phyloP scores from a whole-genome alignment of 192 early-diverging fungal genomes.

The Piromyces sp. region DNA sequence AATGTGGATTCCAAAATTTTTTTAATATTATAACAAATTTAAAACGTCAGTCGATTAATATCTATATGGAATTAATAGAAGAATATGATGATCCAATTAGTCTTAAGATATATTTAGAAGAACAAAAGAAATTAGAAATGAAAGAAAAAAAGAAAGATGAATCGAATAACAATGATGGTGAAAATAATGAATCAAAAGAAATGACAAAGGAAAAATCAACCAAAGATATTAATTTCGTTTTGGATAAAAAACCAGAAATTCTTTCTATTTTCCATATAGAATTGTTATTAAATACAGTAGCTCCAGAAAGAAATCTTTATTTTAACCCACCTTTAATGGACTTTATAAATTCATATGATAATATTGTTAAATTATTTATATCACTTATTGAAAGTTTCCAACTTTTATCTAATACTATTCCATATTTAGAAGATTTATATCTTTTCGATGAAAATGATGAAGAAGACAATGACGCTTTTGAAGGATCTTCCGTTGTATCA shows the following conservation, averaged over 20 bases:
- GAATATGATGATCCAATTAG: background rate
- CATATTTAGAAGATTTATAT: background rate
- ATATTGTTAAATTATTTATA: background rate
- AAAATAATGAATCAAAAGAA: background rate
- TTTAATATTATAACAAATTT: background rate
- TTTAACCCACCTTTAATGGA: background rate
- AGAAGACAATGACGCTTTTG: slow-evolving; percentile 30
- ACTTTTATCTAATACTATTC: background rate
- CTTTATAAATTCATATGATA: background rate
- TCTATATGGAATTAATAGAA: background rate
- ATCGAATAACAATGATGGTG: background rate
- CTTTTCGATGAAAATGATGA: slow-evolving; percentile 15
- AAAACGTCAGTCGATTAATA: background rate
- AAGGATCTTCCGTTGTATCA: slow-evolving; percentile 25
- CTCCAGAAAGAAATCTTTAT: background rate
- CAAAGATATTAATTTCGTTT: background rate
- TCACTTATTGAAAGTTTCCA: background rate
- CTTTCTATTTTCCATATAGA: background rate
- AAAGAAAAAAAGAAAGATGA: background rate
- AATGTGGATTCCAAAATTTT: background rate
- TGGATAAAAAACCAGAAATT: background rate
- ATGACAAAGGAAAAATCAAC: background rate
- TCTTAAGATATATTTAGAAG: background rate
- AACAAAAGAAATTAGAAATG: background rate
- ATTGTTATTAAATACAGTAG: background rate